These are phyloP conservation scores for Alopecurus myosuroides DNA, from an alignment of 176 grass and related monocot species.

Conservation along the genomic window DNA sequence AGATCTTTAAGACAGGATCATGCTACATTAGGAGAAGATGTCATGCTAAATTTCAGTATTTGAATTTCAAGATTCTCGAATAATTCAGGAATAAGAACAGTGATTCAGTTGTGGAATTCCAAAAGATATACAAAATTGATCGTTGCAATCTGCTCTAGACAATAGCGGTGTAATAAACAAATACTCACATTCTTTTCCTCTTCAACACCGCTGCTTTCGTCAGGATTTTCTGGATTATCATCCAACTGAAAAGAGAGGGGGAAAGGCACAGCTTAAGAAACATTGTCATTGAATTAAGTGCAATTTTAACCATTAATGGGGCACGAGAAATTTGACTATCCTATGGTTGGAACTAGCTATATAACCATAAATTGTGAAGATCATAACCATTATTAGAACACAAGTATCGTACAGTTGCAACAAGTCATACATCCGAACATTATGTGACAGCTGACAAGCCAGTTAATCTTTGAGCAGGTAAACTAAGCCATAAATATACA, in stretches of 20 bases:
- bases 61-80: background rate
- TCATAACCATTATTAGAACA: background rate
- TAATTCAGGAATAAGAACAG: background rate
- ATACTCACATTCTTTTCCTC: constrained; percentile 22
- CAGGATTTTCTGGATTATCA: background rate
- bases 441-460: background rate
- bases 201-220: background rate
- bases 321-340: background rate
- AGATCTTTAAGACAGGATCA: background rate
- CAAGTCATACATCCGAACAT: background rate
- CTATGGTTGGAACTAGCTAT: background rate
- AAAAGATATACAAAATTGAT: background rate
- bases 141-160: background rate
- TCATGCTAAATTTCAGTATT: background rate
- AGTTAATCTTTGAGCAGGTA: background rate
- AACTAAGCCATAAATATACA: constrained; percentile 18
- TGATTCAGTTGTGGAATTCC: background rate
- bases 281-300: background rate
- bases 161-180: background rate
- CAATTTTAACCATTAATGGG: background rate
- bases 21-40: background rate
- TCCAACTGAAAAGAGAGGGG: constrained; percentile 21
- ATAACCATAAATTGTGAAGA: background rate
- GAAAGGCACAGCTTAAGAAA: background rate
- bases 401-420: background rate